These are phyloP conservation scores for Capsella rubella DNA, from an alignment of 441 rosid genomes.

Conservation along the genomic window DNA sequence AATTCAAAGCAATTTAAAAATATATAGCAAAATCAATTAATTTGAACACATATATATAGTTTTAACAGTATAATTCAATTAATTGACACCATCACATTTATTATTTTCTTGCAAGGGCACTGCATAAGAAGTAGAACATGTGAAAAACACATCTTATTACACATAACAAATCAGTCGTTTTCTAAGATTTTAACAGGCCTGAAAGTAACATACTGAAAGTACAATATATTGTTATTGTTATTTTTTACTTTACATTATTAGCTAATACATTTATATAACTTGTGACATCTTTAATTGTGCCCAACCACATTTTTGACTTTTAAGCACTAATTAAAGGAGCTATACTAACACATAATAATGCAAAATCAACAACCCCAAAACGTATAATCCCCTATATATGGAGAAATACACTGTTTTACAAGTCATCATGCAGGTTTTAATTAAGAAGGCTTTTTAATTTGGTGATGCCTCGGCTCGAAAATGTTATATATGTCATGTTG, in stretches of 20 bases:
- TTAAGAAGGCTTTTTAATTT: background rate
- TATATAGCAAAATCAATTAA: too few relatives aligned
- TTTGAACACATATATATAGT: too few relatives aligned
- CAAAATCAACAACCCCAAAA: background rate
- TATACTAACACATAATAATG: background rate
- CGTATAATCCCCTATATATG: background rate
- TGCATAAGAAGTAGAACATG: too few relatives aligned
- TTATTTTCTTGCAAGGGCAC: too few relatives aligned
- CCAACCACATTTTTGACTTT: conserved; percentile 36
- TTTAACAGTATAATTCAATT: too few relatives aligned
- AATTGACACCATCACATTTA: too few relatives aligned
- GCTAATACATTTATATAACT: background rate
- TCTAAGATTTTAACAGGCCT: too few relatives aligned
- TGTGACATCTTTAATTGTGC: conserved; percentile 12
- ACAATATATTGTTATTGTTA: conserved; percentile 1
- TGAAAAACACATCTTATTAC: too few relatives aligned
- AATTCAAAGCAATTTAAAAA: too few relatives aligned
- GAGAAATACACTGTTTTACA: background rate
- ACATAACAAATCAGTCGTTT: too few relatives aligned
- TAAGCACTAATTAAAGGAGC: background rate
- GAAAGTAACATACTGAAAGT: too few relatives aligned
- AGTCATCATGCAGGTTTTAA: background rate
- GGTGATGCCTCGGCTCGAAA: background rate
- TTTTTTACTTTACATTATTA: background rate
- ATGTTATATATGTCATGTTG: background rate